phyloP scores from a whole-genome alignment of 2,329 filamentous ascomycete genomes.

The Scorias spongiosa region DNA sequence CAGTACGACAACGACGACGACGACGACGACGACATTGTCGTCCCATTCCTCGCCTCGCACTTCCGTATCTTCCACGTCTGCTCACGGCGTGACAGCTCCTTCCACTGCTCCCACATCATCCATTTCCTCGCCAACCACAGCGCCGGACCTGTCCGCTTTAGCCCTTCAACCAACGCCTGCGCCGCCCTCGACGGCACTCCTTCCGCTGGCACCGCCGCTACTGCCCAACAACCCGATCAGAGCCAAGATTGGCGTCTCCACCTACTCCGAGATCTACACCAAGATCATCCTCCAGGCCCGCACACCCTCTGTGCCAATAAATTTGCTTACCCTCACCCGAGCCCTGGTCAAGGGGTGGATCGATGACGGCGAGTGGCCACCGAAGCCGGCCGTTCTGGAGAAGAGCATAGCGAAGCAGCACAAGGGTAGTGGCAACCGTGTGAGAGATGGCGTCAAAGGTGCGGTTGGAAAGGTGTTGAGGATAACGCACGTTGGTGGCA shows the following conservation, averaged over 20 bases:
- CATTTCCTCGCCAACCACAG: slow-evolving; percentile 2
- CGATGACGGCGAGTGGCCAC: slow-evolving; percentile 84
- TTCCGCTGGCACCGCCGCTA: slow-evolving; percentile 60
- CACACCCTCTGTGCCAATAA: slow-evolving; percentile 76
- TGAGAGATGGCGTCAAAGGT: slow-evolving; percentile 26
- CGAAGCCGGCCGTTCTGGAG: slow-evolving; percentile 38
- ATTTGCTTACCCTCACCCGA: slow-evolving; percentile 64
- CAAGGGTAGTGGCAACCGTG: slow-evolving; percentile 6
- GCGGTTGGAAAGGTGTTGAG: slow-evolving; percentile 29
- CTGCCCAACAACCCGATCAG: slow-evolving; percentile 67
- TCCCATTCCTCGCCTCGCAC: slow-evolving; percentile 13
- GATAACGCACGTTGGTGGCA: slow-evolving; percentile 6
- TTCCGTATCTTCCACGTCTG: slow-evolving; percentile 23
- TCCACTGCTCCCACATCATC: slow-evolving; percentile 5
- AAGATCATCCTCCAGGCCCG: slow-evolving; percentile 71
- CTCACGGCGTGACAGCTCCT: slow-evolving; percentile 2
- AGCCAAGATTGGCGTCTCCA: slow-evolving; percentile 53
- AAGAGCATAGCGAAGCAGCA: slow-evolving; percentile 26
- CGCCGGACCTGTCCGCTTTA: slow-evolving; percentile 1
- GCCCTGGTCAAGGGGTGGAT: slow-evolving; percentile 86
- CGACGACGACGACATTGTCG: slow-evolving; percentile 14
- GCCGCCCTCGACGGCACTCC: slow-evolving; percentile 24
- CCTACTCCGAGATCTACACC: slow-evolving; percentile 74
- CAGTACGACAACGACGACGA: slow-evolving; percentile 7
- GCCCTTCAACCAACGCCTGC: slow-evolving; percentile 6